phyloP scores from a whole-genome alignment of 116 monocot species.

The Cymodocea nodosa region DNA sequence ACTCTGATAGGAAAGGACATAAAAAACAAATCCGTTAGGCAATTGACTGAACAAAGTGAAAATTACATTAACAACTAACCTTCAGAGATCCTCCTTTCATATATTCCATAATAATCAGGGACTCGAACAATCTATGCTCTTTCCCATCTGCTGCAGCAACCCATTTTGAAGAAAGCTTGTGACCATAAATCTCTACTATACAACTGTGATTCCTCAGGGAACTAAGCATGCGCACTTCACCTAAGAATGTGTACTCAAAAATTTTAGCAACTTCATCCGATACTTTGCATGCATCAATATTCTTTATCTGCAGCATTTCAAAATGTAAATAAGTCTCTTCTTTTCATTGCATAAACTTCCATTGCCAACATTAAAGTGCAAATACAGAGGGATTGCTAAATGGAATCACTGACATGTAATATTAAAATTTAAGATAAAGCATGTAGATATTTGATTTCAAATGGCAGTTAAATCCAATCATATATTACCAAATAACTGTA shows the following conservation, averaged over 20 bases:
- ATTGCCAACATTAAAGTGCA: neutral
- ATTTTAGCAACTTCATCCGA: constrained; percentile 50
- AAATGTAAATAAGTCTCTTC: neutral
- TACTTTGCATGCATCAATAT: constrained; percentile 30
- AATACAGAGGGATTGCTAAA: too few species aligned
- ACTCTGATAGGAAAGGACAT: constrained; percentile 19
- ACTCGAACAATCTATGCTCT: constrained; percentile 51
- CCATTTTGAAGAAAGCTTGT: constrained; percentile 84
- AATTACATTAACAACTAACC: constrained; percentile 26
- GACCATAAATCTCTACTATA: constrained; percentile 90
- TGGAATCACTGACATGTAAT: too few species aligned
- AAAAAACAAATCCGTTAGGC: neutral
- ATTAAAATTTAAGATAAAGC: too few species aligned
- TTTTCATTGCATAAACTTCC: neutral
- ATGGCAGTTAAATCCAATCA: too few species aligned
- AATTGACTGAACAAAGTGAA: neutral
- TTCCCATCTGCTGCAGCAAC: constrained; percentile 28
- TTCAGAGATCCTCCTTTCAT: constrained; percentile 83
- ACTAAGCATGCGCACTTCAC: constrained; percentile 81
- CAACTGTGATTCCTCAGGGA: constrained; percentile 71
- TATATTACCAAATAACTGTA: too few species aligned
- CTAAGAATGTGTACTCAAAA: constrained; percentile 72
- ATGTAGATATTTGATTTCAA: too few species aligned
- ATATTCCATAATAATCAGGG: constrained; percentile 86
- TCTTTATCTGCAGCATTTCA: constrained; percentile 40